Evolutionary conservation across 2,329 filamentous ascomycete genomes (phyloP).

Genomic region (Fusarium sp.): DNA sequence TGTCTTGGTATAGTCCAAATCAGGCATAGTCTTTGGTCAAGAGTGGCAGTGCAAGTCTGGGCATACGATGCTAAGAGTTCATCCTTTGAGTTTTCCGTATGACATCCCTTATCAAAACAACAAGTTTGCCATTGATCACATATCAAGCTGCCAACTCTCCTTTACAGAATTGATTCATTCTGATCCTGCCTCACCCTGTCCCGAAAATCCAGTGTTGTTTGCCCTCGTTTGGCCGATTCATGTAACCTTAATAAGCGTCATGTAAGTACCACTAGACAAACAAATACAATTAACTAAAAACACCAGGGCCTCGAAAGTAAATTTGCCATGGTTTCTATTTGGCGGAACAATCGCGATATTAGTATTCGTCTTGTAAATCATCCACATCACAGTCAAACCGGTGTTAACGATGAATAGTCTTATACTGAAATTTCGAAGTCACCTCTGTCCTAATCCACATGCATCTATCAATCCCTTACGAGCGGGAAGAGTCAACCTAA

Average conservation of each 20-base stretch:
- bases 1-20: slow-evolving; percentile 1
- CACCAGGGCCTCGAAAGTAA: slow-evolving; percentile 12
- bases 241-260: too few relatives aligned
- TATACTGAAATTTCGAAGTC: neutral
- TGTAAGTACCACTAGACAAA: neutral
- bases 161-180: too few relatives aligned
- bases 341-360: slow-evolving; percentile 19
- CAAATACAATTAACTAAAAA: too few relatives aligned
- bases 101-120: too few relatives aligned
- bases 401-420: neutral
- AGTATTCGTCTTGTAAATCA: slow-evolving; percentile 1
- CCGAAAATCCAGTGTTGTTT: too few relatives aligned
- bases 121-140: too few relatives aligned
- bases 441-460: neutral
- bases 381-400: fast-evolving
- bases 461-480: neutral
- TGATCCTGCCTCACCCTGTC: too few relatives aligned
- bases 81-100: too few relatives aligned
- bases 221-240: too few relatives aligned
- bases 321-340: slow-evolving; percentile 25
- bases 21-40: slow-evolving; percentile 15
- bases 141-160: too few relatives aligned
- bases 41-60: slow-evolving; percentile 23
- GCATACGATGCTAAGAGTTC: slow-evolving; percentile 4
- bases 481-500: neutral